Percentiles rank a stretch among this genome's conserved stretches.
phyloP scores from a whole-genome alignment of 331 rosid species.

The Rosa hybrid region DNA sequence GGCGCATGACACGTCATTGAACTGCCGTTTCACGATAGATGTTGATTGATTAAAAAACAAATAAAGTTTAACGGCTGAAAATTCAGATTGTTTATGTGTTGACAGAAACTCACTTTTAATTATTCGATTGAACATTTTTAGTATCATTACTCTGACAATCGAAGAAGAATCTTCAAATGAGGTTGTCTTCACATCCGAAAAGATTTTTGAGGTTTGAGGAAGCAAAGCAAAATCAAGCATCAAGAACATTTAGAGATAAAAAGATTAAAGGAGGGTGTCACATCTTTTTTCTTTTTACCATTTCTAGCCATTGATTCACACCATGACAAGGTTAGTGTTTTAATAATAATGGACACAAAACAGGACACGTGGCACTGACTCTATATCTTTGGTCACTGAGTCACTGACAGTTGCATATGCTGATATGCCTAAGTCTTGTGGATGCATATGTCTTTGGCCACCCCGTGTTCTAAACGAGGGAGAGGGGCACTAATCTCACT shows the following conservation, averaged over 20 bases:
- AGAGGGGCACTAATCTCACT: not conserved
- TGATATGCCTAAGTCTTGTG: slow-evolving; percentile 12
- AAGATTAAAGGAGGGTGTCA: not conserved
- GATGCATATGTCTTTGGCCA: slow-evolving; percentile 3
- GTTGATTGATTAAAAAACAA: too few relatives aligned
- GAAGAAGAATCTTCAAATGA: not conserved
- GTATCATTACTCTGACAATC: not conserved
- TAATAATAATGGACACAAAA: slow-evolving; percentile 3
- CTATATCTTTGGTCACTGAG: slow-evolving; percentile 15
- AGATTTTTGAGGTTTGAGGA: slow-evolving; percentile 27
- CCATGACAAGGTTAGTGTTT: slow-evolving; percentile 7
- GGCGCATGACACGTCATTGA: not conserved
- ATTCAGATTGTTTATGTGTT: too few relatives aligned
- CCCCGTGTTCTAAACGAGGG: not conserved
- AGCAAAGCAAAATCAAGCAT: slow-evolving; percentile 20
- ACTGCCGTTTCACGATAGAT: not conserved
- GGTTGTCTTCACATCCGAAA: slow-evolving; percentile 2
- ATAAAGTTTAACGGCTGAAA: too few relatives aligned
- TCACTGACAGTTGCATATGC: slow-evolving; percentile 25
- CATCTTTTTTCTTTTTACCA: not conserved
- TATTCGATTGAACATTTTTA: too few relatives aligned
- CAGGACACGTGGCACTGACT: slow-evolving; percentile 22
- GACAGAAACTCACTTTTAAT: too few relatives aligned
- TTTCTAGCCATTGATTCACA: slow-evolving; percentile 11
- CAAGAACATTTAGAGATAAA: not conserved